Evolutionary conservation across 2,329 filamentous ascomycete genomes (phyloP).

Genomic region (Talaromyces marneffei): DNA sequence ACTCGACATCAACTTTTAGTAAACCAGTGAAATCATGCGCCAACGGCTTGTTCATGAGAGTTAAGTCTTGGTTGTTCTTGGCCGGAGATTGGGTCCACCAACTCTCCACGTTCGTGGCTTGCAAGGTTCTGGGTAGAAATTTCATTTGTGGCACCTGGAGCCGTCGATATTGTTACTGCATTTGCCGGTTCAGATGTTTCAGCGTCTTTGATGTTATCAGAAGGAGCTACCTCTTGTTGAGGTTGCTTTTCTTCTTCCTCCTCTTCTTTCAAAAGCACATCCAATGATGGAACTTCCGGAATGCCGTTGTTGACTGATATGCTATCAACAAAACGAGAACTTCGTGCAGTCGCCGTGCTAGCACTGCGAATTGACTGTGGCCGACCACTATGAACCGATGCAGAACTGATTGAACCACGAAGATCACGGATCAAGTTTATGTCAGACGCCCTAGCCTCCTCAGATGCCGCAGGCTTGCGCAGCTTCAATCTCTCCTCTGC

Average conservation of each 20-base stretch:
- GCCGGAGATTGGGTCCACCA: constrained; percentile 13
- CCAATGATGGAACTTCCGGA: constrained; percentile 17
- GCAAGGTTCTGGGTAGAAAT: neutral
- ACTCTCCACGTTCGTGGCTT: constrained; percentile 5
- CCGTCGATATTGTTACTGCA: neutral
- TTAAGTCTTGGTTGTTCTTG: constrained; percentile 20
- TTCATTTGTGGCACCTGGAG: constrained; percentile 1
- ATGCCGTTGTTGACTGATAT: constrained; percentile 22
- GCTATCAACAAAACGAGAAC: constrained; percentile 31
- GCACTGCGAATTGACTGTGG: constrained; percentile 59
- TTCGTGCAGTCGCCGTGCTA: constrained; percentile 62
- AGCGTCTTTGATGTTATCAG: neutral
- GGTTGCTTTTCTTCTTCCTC: neutral
- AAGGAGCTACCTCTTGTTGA: neutral
- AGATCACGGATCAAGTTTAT: constrained; percentile 24
- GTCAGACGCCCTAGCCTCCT: constrained; percentile 34
- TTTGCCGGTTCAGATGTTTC: neutral
- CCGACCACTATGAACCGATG: constrained; percentile 40
- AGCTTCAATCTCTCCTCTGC: constrained; percentile 66
- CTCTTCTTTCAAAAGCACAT: neutral
- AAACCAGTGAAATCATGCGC: constrained; percentile 20
- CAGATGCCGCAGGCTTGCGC: constrained; percentile 45
- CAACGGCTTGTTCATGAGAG: constrained; percentile 24
- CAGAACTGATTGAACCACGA: constrained; percentile 25
- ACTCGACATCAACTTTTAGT: neutral